Conservation (phyloP, 192 early-diverging fungal genomes). For the Coemansia sp. region DNA sequence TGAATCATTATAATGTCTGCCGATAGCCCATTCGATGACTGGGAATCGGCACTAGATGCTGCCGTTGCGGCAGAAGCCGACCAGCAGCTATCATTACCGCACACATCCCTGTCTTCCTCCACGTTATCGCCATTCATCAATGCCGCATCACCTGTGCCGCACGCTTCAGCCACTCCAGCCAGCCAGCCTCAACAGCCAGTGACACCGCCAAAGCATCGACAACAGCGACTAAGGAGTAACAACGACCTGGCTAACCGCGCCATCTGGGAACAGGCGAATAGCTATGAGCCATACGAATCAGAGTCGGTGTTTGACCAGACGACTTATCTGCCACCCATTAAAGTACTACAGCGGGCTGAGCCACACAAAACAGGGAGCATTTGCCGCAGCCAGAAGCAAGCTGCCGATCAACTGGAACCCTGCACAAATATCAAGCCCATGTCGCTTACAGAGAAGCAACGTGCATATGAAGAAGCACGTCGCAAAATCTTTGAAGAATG, state of each 20-base stretch:
- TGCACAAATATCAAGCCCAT: background rate
- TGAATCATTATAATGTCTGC: background rate
- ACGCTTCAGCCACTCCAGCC: constrained; percentile 1
- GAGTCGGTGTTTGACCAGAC: background rate
- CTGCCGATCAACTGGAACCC: background rate
- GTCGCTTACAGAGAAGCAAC: constrained; percentile 17
- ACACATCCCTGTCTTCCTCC: background rate
- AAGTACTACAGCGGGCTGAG: background rate
- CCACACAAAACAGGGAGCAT: background rate
- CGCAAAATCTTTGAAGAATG: constrained; percentile 8
- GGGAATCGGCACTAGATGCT: constrained; percentile 5
- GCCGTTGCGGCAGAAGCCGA: background rate
- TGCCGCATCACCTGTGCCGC: background rate
- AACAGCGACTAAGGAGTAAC: background rate
- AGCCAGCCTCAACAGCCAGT: background rate
- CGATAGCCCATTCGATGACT: background rate
- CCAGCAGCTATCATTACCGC: background rate
- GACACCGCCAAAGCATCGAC: background rate
- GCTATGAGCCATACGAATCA: background rate
- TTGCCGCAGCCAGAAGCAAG: constrained; percentile 1
- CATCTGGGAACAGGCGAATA: background rate
- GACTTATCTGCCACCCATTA: background rate
- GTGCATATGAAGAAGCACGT: constrained; percentile 13
- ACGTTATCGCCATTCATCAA: constrained; percentile 2
- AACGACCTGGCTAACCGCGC: background rate